Conservation (phyloP, 2,329 filamentous ascomycete species). For the Periconia digitata region DNA sequence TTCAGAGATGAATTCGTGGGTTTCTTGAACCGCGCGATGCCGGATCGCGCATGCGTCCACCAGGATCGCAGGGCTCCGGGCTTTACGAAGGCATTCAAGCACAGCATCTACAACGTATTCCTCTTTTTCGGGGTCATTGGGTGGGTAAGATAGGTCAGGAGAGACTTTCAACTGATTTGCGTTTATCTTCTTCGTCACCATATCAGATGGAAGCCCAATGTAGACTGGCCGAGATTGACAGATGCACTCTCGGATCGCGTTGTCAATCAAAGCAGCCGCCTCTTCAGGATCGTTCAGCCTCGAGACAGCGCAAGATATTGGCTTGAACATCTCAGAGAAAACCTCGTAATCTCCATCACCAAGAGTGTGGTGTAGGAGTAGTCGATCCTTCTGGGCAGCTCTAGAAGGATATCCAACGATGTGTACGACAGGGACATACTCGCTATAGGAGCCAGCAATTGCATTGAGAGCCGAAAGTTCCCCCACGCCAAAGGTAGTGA, state of each 20-base stretch:
- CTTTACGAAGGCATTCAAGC: conserved; percentile 69
- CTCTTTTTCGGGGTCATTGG: conserved; percentile 71
- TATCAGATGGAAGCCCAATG: conserved; percentile 79
- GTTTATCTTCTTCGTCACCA: conserved; percentile 75
- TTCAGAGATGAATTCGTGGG: conserved; percentile 71
- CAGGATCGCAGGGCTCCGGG: conserved; percentile 75
- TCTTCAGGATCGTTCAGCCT: conserved; percentile 70
- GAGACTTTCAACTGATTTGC: conserved; percentile 69
- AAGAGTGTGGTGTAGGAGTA: conserved; percentile 51
- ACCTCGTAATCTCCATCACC: conserved; percentile 73
- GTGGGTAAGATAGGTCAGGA: conserved; percentile 65
- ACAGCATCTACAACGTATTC: conserved; percentile 80
- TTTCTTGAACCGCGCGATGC: conserved; percentile 71
- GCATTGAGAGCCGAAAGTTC: conserved; percentile 53
- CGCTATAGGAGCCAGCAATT: conserved; percentile 50
- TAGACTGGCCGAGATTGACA: conserved; percentile 77
- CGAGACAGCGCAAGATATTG: conserved; percentile 71
- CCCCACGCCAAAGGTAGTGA: conserved; percentile 53
- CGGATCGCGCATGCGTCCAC: conserved; percentile 83
- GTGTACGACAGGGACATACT: conserved; percentile 51
- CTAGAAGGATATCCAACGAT: conserved; percentile 51
- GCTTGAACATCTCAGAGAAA: conserved; percentile 75
- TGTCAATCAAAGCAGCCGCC: conserved; percentile 75
- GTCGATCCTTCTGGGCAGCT: conserved; percentile 42
- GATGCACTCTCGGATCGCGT: conserved; percentile 74